Conservation (phyloP, 1,284 basidiomycete genomes). For the Cerrena zonata region DNA sequence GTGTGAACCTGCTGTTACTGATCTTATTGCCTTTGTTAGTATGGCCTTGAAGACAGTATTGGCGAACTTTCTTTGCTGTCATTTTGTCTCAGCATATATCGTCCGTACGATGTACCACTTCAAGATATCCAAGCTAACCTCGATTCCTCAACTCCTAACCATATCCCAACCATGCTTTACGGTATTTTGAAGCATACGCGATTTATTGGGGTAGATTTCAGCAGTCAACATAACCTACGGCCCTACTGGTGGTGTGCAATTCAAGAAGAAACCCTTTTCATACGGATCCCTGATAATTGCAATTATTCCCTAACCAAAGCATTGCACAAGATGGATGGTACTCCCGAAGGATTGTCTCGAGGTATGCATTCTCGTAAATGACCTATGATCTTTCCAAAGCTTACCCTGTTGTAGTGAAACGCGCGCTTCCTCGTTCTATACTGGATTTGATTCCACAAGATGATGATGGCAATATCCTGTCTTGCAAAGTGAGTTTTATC, state of each 20-base stretch:
- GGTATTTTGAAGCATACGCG: neutral
- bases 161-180: neutral
- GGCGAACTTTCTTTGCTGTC: neutral
- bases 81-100: slow-evolving; percentile 1
- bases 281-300: neutral
- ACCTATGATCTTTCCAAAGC: neutral
- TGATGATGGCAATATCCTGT: neutral
- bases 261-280: neutral
- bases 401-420: neutral
- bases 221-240: neutral
- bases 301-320: neutral
- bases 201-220: neutral
- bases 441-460: neutral
- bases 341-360: neutral
- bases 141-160: neutral
- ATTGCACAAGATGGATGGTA: neutral
- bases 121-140: neutral
- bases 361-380: neutral
- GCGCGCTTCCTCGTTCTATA: neutral
- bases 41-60: neutral
- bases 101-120: neutral
- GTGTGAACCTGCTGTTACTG: neutral
- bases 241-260: neutral
- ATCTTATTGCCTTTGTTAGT: neutral
- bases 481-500: neutral